Evolutionary conservation across 2,329 filamentous ascomycete species (phyloP), one percentile per base, ranked within the genome.

Genomic region (Hymenoscyphus fraxineus): DNA sequence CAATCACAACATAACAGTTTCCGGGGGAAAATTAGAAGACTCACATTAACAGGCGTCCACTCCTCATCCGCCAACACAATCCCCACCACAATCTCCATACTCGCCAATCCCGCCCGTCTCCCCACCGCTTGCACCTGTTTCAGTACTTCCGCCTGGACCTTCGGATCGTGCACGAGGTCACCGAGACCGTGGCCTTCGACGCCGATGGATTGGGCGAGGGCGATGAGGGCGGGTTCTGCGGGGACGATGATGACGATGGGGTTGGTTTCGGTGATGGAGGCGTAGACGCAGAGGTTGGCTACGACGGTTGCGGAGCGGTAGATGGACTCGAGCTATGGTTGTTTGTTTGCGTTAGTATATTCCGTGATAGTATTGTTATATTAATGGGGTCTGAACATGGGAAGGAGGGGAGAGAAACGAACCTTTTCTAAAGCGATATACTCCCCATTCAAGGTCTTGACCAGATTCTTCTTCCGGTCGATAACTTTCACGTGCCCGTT

Each of bases 361-460:
- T 3, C 27, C 27, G 27, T 27, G 27, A 27, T 27, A 27, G 1
- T 27, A 27, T 27, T 27, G 2, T 27, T 3, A 27, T 27, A 27
- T 27, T 27, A 27, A 27, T 27, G 27, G 3, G 27, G 3, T 27
- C 27, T 27, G 27, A 32, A 39, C 19, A 54, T 16, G 40, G n/a
- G 13, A 6, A 7, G 73, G 63, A 32, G 67, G 68, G 19, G 1
- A 13, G 22, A 13, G 12, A 44, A 55, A 71, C 71, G 6, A 38
- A 69, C 75, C 74, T 93, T 97, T 81, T 98, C 94, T 6, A 98
- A 85, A 27, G 94, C 94, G 77, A 98, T 96, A 79, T 98, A 98
- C 82, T 98, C 94, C 70, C 94, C 94, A 66, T 93, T 92, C 68
- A 92, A 85, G 67, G 95, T 93, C 87, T 98, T 98, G 77, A 97